A percentile compares a stretch with the other conserved stretches of the same genome.
phyloP scores from a whole-genome alignment of 2,329 filamentous ascomycete genomes.

The Septoria petroselini region DNA sequence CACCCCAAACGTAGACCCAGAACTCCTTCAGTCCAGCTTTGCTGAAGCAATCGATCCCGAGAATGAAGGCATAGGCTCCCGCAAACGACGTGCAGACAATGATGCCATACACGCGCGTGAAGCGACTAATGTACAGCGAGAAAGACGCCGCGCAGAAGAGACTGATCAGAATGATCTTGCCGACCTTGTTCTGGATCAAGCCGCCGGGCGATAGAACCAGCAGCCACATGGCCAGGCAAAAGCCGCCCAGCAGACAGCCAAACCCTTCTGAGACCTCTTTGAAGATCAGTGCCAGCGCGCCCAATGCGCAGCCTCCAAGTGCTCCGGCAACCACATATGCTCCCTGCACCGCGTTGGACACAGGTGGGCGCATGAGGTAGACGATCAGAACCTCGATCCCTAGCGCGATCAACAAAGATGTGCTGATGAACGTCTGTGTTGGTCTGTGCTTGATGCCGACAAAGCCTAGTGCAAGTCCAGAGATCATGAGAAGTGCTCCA shows the following conservation, averaged over 20 bases:
- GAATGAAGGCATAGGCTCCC: conserved; percentile 72
- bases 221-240: conserved; percentile 87
- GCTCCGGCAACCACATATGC: conserved; percentile 79
- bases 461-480: conserved; percentile 68
- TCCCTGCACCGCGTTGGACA: conserved; percentile 73
- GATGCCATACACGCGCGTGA: conserved; percentile 73
- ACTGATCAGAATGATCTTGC: conserved; percentile 72
- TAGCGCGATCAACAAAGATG: conserved; percentile 68
- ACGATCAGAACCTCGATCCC: conserved; percentile 76
- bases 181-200: conserved; percentile 59
- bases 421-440: conserved; percentile 75
- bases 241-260: conserved; percentile 84
- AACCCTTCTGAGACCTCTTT: conserved; percentile 78
- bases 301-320: conserved; percentile 70
- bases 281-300: conserved; percentile 72
- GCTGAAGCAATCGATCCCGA: conserved; percentile 90
- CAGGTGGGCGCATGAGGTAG: conserved; percentile 80
- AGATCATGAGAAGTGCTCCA: conserved; percentile 70
- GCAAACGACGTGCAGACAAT: conserved; percentile 75
- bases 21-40: conserved; percentile 92
- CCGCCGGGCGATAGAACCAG: conserved; percentile 74
- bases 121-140: conserved; percentile 72
- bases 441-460: conserved; percentile 79
- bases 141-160: conserved; percentile 67
- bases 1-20: conserved; percentile 87